These are phyloP conservation scores for Juglanconis juglandina DNA, from an alignment of 2,329 filamentous ascomycete genomes.

Conservation along the genomic window DNA sequence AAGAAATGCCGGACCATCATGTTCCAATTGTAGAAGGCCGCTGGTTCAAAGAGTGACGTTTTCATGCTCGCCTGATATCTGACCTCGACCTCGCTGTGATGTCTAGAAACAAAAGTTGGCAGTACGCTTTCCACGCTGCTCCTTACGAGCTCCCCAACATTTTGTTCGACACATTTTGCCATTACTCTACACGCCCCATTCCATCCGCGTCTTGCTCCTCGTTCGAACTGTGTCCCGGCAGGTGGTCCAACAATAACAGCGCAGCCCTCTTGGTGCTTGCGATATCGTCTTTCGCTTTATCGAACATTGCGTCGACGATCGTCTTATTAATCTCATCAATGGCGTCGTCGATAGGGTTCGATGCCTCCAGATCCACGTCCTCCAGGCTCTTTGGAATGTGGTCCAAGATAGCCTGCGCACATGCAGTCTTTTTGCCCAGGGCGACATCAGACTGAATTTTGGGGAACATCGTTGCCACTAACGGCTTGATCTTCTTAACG, in stretches of 20 bases:
- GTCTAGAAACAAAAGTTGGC: too few species aligned
- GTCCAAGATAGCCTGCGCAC: background rate
- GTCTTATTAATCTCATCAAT: background rate
- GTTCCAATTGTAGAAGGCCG: too few species aligned
- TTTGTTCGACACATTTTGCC: background rate
- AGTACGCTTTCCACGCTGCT: too few species aligned
- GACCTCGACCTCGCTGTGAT: too few species aligned
- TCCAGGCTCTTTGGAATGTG: background rate
- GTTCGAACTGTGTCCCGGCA: background rate
- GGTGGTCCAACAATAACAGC: background rate
- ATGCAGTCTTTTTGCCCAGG: background rate
- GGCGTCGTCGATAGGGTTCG: background rate
- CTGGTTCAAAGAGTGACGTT: too few species aligned
- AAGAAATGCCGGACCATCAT: too few species aligned
- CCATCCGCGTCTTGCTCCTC: background rate
- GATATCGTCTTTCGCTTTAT: background rate
- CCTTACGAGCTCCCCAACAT: too few species aligned
- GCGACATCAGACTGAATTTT: background rate
- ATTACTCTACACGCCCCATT: background rate
- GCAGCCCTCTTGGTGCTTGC: background rate
- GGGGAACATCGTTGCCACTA: background rate
- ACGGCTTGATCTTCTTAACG: background rate
- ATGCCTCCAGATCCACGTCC: background rate
- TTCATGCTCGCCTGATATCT: too few species aligned
- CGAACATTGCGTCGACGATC: background rate